These are phyloP conservation scores for Vitis hybrid DNA, from an alignment of 177 flowering plant genomes.

Conservation along the genomic window DNA sequence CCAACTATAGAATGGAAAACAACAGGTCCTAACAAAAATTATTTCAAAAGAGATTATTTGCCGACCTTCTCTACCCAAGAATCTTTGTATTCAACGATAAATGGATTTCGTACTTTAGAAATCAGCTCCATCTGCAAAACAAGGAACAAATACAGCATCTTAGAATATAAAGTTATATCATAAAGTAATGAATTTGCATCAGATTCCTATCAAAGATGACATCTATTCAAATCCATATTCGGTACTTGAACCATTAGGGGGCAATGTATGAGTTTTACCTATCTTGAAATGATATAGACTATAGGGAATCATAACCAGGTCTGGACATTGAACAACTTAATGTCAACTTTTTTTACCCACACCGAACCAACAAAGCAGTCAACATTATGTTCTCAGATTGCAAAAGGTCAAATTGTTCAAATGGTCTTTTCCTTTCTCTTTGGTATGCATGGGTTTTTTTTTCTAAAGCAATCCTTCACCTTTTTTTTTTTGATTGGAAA, in stretches of 20 bases:
- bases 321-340: too few relatives aligned
- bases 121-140: slow-evolving; percentile 89
- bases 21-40: not conserved
- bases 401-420: too few relatives aligned
- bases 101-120: slow-evolving; percentile 80
- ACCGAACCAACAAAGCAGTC: too few relatives aligned
- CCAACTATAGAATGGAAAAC: too few relatives aligned
- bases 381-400: too few relatives aligned
- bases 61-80: slow-evolving; percentile 98
- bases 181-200: not conserved
- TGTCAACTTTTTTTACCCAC: too few relatives aligned
- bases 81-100: slow-evolving; percentile 95
- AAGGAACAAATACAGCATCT: slow-evolving; percentile 17
- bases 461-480: not conserved
- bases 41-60: not conserved
- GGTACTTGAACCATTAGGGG: not conserved
- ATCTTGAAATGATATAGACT: too few relatives aligned
- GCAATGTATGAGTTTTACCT: too few relatives aligned
- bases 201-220: not conserved
- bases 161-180: not conserved
- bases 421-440: too few relatives aligned
- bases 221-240: not conserved
- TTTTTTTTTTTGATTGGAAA: not conserved
- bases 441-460: too few relatives aligned
- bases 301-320: too few relatives aligned